Evolutionary conservation across 345 rosid species (phyloP).

Genomic region (Salix viminalis): DNA sequence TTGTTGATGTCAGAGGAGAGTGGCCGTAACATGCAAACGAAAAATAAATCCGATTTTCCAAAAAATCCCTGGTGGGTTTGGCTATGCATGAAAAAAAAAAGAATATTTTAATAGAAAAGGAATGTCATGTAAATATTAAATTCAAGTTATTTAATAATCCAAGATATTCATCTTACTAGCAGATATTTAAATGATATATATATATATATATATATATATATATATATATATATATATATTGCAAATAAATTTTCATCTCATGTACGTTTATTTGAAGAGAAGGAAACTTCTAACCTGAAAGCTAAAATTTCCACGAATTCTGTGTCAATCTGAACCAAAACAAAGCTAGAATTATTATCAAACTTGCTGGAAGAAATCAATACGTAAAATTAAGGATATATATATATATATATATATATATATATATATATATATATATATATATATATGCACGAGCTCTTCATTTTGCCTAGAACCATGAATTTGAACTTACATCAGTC

Average conservation of each 20-base stretch:
- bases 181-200: too few species aligned
- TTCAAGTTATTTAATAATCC: too few species aligned
- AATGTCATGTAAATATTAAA: neutral
- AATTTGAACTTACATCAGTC: slow-evolving; percentile 54
- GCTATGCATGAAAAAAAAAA: slow-evolving; percentile 22
- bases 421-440: too few species aligned
- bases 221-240: neutral
- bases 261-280: too few species aligned
- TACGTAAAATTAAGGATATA: too few species aligned
- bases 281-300: slow-evolving; percentile 40
- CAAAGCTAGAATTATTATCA: neutral
- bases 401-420: too few species aligned
- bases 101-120: neutral
- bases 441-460: too few species aligned
- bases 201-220: neutral
- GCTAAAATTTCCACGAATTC: slow-evolving; percentile 63
- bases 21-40: slow-evolving; percentile 52
- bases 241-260: neutral
- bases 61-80: slow-evolving; percentile 56
- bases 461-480: neutral
- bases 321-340: slow-evolving; percentile 43
- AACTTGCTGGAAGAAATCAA: too few species aligned
- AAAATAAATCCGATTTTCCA: slow-evolving; percentile 54
- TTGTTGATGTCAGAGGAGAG: slow-evolving; percentile 36
- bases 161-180: too few species aligned